Evolutionary conservation across 2,329 filamentous ascomycete species (phyloP).

Genomic region (Scleromitrula shiraiana): DNA sequence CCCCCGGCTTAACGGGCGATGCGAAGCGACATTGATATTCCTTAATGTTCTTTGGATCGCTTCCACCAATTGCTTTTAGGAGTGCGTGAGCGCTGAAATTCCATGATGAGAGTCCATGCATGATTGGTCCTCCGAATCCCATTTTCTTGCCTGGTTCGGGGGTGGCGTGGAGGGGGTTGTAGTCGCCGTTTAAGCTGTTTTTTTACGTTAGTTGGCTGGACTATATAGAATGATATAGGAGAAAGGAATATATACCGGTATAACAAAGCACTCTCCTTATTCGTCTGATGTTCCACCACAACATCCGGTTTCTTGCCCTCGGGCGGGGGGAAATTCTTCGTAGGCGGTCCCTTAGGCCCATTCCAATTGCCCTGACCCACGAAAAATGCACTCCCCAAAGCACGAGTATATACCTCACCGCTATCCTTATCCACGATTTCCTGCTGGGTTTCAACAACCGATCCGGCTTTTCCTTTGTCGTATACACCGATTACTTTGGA

Average conservation of each 20-base stretch:
- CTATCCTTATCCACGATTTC: slow-evolving; percentile 49
- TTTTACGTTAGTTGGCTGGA: slow-evolving; percentile 16
- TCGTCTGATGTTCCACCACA: slow-evolving; percentile 63
- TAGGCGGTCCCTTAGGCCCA: slow-evolving; percentile 80
- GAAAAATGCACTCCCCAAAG: slow-evolving; percentile 55
- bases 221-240: not conserved
- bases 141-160: slow-evolving; percentile 80
- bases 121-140: slow-evolving; percentile 84
- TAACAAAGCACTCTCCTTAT: slow-evolving; percentile 61
- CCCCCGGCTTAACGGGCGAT: slow-evolving; percentile 73
- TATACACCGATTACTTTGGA: slow-evolving; percentile 61
- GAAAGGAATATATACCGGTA: slow-evolving; percentile 45
- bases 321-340: slow-evolving; percentile 70
- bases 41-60: slow-evolving; percentile 72
- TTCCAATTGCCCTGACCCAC: slow-evolving; percentile 72
- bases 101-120: slow-evolving; percentile 85
- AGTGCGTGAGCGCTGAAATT: slow-evolving; percentile 70
- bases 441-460: slow-evolving; percentile 59
- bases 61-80: slow-evolving; percentile 63
- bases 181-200: slow-evolving; percentile 74
- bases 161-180: slow-evolving; percentile 85
- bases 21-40: slow-evolving; percentile 88
- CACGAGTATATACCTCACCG: slow-evolving; percentile 54
- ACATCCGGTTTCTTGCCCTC: slow-evolving; percentile 63
- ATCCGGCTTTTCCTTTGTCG: slow-evolving; percentile 64